These are phyloP conservation scores for Lablab purpureus DNA, from an alignment of 306 rosid species.

Conservation along the genomic window DNA sequence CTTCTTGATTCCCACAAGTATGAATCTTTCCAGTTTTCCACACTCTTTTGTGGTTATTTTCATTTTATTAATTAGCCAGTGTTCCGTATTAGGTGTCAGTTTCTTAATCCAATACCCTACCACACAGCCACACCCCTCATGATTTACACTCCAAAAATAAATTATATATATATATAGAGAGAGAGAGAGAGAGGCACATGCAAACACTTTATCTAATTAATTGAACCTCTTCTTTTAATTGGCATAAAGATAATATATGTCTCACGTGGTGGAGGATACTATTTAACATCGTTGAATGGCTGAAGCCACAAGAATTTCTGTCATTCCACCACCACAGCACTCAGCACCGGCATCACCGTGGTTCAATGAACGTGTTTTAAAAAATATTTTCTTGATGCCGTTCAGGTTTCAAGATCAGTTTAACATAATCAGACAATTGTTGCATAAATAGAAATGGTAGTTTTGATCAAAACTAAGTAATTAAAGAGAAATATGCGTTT, in stretches of 20 bases:
- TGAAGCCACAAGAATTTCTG: conserved; percentile 1
- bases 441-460: not conserved
- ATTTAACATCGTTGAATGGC: not conserved
- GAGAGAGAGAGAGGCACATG: not conserved
- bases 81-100: conserved; percentile 41
- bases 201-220: not conserved
- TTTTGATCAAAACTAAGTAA: not conserved
- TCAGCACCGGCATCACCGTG: not conserved
- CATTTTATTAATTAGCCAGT: conserved; percentile 30
- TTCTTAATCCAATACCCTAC: conserved; percentile 44
- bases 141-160: not conserved
- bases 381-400: not conserved
- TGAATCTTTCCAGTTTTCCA: conserved; percentile 34
- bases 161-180: not conserved
- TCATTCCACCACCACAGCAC: not conserved
- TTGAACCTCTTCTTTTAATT: not conserved
- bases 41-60: conserved; percentile 29
- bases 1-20: conserved; percentile 46
- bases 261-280: conserved; percentile 19
- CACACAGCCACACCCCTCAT: conserved; percentile 6
- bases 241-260: conserved; percentile 21
- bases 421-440: not conserved
- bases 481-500: not conserved
- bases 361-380: not conserved
- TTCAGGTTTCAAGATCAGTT: conserved; percentile 19